A percentile compares a stretch with the other conserved stretches of the same genome.
These are phyloP conservation scores for Raffaelea albimanens DNA, from an alignment of 2,329 filamentous ascomycete genomes.

Conservation along the genomic window DNA sequence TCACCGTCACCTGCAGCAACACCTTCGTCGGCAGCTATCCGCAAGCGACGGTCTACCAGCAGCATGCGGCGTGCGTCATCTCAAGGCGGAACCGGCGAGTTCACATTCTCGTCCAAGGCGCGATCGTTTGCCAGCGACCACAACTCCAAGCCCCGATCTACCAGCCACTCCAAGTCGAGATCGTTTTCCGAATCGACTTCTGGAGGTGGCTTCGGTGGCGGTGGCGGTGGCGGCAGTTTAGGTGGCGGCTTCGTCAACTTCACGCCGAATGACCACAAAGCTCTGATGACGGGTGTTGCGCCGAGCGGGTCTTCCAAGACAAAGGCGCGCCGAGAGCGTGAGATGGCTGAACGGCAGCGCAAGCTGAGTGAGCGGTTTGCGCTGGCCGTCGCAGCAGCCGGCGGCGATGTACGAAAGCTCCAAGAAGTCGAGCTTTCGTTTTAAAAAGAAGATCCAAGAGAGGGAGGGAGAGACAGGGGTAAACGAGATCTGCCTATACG, in stretches of 20 bases:
- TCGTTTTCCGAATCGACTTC: conserved; percentile 3
- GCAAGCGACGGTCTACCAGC: conserved; percentile 27
- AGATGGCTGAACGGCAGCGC: conserved; percentile 68
- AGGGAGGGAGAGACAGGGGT: too few species aligned
- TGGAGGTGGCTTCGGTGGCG: conserved; percentile 15
- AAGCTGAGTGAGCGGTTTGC: conserved; percentile 59
- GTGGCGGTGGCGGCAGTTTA: too few species aligned
- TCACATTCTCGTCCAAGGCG: not conserved
- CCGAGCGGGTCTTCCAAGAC: conserved; percentile 89
- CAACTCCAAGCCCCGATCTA: not conserved
- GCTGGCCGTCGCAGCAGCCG: conserved; percentile 59
- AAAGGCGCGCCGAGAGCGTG: conserved; percentile 83
- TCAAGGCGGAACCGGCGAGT: not conserved
- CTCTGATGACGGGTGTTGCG: conserved; percentile 82
- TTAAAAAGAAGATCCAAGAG: too few species aligned
- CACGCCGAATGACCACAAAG: conserved; percentile 67
- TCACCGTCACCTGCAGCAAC: not conserved
- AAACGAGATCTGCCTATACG: too few species aligned
- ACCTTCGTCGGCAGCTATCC: conserved; percentile 15
- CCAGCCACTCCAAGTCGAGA: too few species aligned
- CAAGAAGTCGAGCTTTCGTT: not conserved
- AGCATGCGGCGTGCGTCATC: conserved; percentile 15
- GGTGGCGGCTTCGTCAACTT: conserved; percentile 72
- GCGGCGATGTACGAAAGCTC: conserved; percentile 50
- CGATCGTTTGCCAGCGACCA: not conserved